Evolutionary conservation across 1,139 yeast genomes (phyloP).

Genomic region (Kluyveromyces sp.): DNA sequence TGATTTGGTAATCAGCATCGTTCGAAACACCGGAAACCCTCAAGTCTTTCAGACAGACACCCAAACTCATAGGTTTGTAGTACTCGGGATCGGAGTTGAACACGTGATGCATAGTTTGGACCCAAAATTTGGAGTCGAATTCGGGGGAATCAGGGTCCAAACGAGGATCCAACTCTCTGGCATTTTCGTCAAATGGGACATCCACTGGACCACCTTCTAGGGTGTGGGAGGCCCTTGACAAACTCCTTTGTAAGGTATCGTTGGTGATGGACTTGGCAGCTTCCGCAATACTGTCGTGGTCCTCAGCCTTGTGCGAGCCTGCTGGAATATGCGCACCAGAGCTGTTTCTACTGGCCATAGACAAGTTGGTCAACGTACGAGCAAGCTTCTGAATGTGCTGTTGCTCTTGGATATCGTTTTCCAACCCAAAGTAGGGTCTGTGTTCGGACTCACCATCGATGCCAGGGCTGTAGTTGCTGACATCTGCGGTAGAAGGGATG

Average conservation of each 20-base stretch:
- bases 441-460: not conserved
- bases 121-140: conserved; percentile 61
- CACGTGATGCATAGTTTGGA: conserved; percentile 53
- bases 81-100: conserved; percentile 50
- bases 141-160: conserved; percentile 47
- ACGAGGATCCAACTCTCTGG: conserved; percentile 33
- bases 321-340: not conserved
- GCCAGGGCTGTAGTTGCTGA: not conserved
- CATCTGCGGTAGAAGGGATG: no score
- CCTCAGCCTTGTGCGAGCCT: conserved; percentile 1
- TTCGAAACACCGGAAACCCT: conserved; percentile 67
- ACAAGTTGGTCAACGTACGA: conserved; percentile 7
- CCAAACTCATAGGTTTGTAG: conserved; percentile 53
- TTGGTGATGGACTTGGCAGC: not conserved
- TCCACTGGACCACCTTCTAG: conserved; percentile 6
- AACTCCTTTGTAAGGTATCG: not conserved
- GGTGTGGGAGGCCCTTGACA: conserved; percentile 1
- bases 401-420: conserved; percentile 7
- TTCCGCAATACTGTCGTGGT: not conserved
- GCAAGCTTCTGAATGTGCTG: conserved; percentile 9
- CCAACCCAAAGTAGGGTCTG: conserved; percentile 6
- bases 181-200: conserved; percentile 6
- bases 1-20: conserved; percentile 71
- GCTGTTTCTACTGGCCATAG: conserved; percentile 1
- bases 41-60: conserved; percentile 57